Percentiles rank a stretch among this genome's conserved stretches.
Conservation (phyloP, 1,284 basidiomycete species). For the Hemileia vastatrix region DNA sequence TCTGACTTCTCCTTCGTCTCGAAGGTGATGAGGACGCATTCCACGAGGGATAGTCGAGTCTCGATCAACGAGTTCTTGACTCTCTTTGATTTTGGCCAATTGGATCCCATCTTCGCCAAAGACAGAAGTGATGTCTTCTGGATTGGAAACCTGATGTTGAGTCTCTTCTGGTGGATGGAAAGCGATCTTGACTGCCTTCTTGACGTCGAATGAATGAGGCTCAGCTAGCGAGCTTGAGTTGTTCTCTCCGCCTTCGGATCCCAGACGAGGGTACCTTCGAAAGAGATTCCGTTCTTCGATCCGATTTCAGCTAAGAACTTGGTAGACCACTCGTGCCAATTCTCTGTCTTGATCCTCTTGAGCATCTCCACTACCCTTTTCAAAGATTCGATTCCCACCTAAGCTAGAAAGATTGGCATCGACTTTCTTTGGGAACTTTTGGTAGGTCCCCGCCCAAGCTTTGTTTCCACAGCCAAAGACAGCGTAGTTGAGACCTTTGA, state of each 20-base stretch:
- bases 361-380: conserved; percentile 2
- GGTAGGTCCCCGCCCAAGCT: conserved; percentile 53
- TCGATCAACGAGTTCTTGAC: not conserved
- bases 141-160: not conserved
- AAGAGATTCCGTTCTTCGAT: not conserved
- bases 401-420: no score
- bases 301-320: not conserved
- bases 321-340: not conserved
- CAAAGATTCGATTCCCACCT: not conserved
- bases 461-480: conserved; percentile 54
- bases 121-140: not conserved
- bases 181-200: not conserved
- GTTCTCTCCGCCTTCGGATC: not conserved
- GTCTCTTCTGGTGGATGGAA: not conserved
- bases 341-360: not conserved
- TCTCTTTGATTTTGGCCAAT: not conserved
- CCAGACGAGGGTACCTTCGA: not conserved
- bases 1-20: not conserved
- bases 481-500: conserved; percentile 48
- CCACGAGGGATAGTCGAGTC: not conserved
- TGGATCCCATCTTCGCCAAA: not conserved
- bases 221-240: not conserved
- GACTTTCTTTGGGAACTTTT: conserved; percentile 50
- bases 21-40: not conserved
- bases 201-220: not conserved